Evolutionary conservation across 148 eudicot genomes (phyloP), one percentile per base, ranked within the genome.

Genomic region (Camellia sinensis): DNA sequence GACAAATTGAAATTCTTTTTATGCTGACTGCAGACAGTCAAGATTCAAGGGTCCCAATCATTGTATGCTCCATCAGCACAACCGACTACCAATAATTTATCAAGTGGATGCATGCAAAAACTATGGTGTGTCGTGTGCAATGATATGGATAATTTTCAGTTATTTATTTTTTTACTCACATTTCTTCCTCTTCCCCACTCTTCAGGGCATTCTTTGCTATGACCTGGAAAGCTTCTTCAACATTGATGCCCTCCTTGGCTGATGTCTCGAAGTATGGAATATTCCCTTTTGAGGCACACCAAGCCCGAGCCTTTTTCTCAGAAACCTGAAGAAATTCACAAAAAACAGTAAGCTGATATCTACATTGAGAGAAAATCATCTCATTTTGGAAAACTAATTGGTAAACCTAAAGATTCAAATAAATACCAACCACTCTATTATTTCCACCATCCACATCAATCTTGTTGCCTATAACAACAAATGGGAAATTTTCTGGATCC

Each of bases 251-350:
- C 76, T 92, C 98, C 82, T 94, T 94, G n/a, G 98, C 98, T 53
- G 98, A 92, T 79, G 98, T 94, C 82, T 94, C 98, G 79, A 92
- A 94, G 87, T 94, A 94, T 65, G 98, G 97, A 84, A 94, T 94
- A 72, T 92, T 89, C 57, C 96, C 98, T 81, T 94, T 94, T 56
- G 93, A 89, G 50, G 97, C 97, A 89, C 98, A 94, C 98, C 98
- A 94, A 46, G 98, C 98, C 73, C 86, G 87, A 37, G 98, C 98
- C 86, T 94, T 94, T 79, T 94, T 94, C 90, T 94, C 98, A 80
- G 98, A 88, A 76, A 94, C 98, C 98, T 92, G 82, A 19, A 76
- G 22, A 53, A 53, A 15, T 46, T 41, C 45, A 71, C 18, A 22
- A 50, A 53, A 50, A 61, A 59, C 79, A 71, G 64, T 11, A 46